Evolutionary conservation across 169 alveolate genomes (phyloP).

Genomic region (Perkinsus marinus): DNA sequence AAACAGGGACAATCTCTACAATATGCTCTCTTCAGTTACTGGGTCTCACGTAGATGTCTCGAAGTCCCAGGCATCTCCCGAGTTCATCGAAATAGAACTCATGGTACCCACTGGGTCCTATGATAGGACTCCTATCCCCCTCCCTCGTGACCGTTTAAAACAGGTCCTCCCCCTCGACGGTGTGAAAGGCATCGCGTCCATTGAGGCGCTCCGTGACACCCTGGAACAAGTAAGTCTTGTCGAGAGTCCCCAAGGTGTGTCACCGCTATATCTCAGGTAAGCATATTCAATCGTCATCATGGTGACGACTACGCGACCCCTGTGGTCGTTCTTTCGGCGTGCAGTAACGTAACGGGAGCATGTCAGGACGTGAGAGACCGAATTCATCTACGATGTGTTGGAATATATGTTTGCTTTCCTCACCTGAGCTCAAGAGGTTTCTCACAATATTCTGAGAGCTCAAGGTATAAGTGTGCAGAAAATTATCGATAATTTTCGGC

Average conservation of each 20-base stretch:
- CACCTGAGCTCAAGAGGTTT: no score
- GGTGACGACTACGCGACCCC: not conserved
- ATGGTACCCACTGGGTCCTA: not conserved
- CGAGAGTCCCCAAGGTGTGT: not conserved
- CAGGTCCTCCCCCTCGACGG: not conserved
- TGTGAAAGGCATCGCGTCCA: not conserved
- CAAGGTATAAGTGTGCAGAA: no score
- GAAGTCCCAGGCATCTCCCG: not conserved
- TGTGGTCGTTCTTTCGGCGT: not conserved
- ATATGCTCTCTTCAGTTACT: not conserved
- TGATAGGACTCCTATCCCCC: not conserved
- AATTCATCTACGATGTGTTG: not conserved
- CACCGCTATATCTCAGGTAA: not conserved
- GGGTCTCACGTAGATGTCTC: not conserved
- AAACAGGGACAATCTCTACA: not conserved
- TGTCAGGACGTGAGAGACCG: not conserved
- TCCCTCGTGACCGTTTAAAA: not conserved
- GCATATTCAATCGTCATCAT: not conserved
- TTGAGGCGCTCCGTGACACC: not conserved
- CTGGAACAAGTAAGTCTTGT: not conserved
- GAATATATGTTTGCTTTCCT: no score
- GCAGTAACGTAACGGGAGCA: conserved; percentile 9
- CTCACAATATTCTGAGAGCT: no score
- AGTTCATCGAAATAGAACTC: not conserved
- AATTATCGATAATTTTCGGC: no score